Evolutionary conservation across 192 early-diverging fungal species (phyloP).

Genomic region (Coemansia sp.): DNA sequence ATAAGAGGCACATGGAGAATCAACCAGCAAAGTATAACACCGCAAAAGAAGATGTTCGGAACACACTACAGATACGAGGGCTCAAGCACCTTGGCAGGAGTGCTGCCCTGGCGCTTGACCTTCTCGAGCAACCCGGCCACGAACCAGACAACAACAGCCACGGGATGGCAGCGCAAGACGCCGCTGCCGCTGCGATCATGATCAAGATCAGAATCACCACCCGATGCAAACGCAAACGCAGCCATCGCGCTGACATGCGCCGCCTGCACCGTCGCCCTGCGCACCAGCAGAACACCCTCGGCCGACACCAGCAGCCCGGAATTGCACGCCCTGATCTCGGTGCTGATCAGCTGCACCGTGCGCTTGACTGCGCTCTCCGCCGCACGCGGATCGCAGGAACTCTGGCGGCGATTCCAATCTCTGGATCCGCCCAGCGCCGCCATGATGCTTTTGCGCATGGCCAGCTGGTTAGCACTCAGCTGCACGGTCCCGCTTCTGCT

Average conservation of each 20-base stretch:
- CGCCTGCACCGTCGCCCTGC: slow-evolving; percentile 5
- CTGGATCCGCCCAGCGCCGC: not conserved
- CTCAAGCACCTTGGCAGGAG: not conserved
- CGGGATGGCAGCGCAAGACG: slow-evolving; percentile 1
- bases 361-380: slow-evolving; percentile 13
- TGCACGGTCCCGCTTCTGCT: not conserved
- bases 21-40: not conserved
- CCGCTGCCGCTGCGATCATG: too few species aligned
- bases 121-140: slow-evolving; percentile 9
- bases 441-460: not conserved
- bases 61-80: too few species aligned
- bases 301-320: slow-evolving; percentile 11
- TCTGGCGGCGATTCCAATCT: too few species aligned
- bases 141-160: slow-evolving; percentile 14
- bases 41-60: not conserved
- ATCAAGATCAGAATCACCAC: not conserved
- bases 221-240: not conserved
- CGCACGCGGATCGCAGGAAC: not conserved
- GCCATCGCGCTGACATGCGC: slow-evolving; percentile 12
- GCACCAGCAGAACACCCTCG: slow-evolving; percentile 14
- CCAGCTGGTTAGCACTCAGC: not conserved
- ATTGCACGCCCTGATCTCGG: slow-evolving; percentile 12
- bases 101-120: slow-evolving; percentile 3
- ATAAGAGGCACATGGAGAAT: not conserved
- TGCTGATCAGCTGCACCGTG: slow-evolving; percentile 20